Percentiles rank a stretch among this genome's conserved stretches.
Conservation (phyloP, 2,329 filamentous ascomycete species). For the Neopestalotiopsis sp. region DNA sequence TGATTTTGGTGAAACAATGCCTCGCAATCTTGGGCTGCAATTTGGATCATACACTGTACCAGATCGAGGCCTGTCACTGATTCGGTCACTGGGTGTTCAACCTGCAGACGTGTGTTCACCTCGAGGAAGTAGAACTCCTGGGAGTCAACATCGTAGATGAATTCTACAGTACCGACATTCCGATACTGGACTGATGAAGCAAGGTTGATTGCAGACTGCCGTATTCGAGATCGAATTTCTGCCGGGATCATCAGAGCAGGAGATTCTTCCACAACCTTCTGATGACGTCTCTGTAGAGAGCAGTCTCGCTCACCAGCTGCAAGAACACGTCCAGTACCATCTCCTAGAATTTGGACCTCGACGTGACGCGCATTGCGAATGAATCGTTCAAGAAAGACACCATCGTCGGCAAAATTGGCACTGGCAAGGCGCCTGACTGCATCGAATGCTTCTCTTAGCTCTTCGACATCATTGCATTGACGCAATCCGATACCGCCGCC, state of each 20-base stretch:
- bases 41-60: constrained; percentile 37
- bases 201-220: constrained; percentile 41
- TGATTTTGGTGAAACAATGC: constrained; percentile 16
- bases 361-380: constrained; percentile 49
- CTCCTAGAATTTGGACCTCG: constrained; percentile 56
- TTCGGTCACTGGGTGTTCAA: constrained; percentile 53
- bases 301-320: constrained; percentile 55
- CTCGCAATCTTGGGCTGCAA: constrained; percentile 52
- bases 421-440: constrained; percentile 44
- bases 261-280: constrained; percentile 58
- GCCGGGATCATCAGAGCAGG: constrained; percentile 42
- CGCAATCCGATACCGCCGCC: constrained; percentile 52
- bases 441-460: constrained; percentile 39
- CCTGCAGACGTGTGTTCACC: constrained; percentile 54
- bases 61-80: constrained; percentile 44
- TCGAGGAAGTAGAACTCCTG: constrained; percentile 52
- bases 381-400: constrained; percentile 49
- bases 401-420: constrained; percentile 47
- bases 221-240: constrained; percentile 40
- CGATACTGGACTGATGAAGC: constrained; percentile 44
- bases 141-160: constrained; percentile 45
- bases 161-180: constrained; percentile 51
- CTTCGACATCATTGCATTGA: constrained; percentile 37
- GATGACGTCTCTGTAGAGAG: constrained; percentile 55
- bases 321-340: constrained; percentile 46